Percentiles rank a stretch among this genome's conserved stretches.
Conservation (phyloP, 2,329 filamentous ascomycete species). For the Fusarium guadeloupense region DNA sequence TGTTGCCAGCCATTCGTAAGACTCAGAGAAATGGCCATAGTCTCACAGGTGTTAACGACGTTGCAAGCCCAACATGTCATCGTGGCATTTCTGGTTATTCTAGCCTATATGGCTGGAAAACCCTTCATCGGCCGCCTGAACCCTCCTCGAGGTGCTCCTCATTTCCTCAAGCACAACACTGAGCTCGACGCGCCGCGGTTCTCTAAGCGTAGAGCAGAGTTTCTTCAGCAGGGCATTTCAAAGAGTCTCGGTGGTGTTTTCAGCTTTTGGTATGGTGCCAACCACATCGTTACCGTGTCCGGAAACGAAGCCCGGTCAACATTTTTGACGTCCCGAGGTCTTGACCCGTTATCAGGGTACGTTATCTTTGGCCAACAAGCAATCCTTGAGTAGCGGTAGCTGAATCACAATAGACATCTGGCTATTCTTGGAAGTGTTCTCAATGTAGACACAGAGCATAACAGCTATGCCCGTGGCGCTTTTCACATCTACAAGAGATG, state of each 20-base stretch:
- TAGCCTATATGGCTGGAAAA: not conserved
- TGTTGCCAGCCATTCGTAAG: not conserved
- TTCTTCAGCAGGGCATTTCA: constrained; percentile 48
- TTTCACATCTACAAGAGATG: not conserved
- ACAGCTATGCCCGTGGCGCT: not conserved
- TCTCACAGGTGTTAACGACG: not conserved
- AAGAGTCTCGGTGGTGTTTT: constrained; percentile 54
- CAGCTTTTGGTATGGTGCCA: constrained; percentile 58
- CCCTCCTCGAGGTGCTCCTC: not conserved
- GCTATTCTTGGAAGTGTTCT: not conserved
- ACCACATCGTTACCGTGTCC: constrained; percentile 55
- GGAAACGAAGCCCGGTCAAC: constrained; percentile 53
- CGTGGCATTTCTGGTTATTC: not conserved
- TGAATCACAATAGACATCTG: not conserved
- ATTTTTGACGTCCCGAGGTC: constrained; percentile 56
- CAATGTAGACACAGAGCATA: not conserved
- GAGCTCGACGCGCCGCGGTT: not conserved
- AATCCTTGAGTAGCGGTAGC: no score
- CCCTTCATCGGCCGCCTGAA: not conserved
- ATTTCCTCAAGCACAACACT: not conserved
- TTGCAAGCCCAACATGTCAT: not conserved
- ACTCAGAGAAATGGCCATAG: not conserved
- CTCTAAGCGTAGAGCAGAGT: constrained; percentile 44
- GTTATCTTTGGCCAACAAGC: not conserved
- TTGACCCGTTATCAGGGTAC: constrained; percentile 57